Evolutionary conservation across 805 yeast genomes (phyloP).

Genomic region (Metschnikowia lachancei): DNA sequence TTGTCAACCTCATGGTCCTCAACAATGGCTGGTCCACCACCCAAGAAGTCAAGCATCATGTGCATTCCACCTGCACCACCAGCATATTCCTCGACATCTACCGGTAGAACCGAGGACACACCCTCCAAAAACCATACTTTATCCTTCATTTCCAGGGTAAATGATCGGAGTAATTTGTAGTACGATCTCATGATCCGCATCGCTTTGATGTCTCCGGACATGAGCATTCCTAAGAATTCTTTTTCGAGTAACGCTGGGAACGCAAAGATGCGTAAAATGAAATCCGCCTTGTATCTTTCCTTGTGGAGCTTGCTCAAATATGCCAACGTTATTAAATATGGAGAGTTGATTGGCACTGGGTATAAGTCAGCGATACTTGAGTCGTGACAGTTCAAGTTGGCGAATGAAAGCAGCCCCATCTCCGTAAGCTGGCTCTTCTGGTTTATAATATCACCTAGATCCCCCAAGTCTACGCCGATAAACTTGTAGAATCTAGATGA

Average conservation of each 20-base stretch:
- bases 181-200: constrained; percentile 90
- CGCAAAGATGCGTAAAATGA: constrained; percentile 81
- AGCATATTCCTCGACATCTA: constrained; percentile 84
- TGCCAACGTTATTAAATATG: constrained; percentile 83
- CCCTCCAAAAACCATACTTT: constrained; percentile 94
- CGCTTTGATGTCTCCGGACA: constrained; percentile 82
- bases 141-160: constrained; percentile 83
- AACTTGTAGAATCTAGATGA: constrained; percentile 43
- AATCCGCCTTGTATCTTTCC: constrained; percentile 81
- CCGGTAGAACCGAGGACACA: constrained; percentile 74
- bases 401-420: constrained; percentile 32
- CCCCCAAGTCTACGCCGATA: constrained; percentile 85
- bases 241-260: constrained; percentile 90
- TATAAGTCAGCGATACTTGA: constrained; percentile 79
- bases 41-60: constrained; percentile 84
- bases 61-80: constrained; percentile 89
- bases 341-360: constrained; percentile 80
- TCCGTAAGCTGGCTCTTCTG: constrained; percentile 29
- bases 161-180: constrained; percentile 75
- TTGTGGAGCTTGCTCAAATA: constrained; percentile 79
- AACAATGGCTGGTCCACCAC: constrained; percentile 55
- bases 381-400: constrained; percentile 79
- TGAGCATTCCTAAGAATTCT: constrained; percentile 68
- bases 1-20: constrained; percentile 39
- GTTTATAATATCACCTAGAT: constrained; percentile 70